Percentiles rank a stretch among this genome's conserved stretches.
Conservation (phyloP, 805 yeast species). For the Yarrowia keelungensis region DNA sequence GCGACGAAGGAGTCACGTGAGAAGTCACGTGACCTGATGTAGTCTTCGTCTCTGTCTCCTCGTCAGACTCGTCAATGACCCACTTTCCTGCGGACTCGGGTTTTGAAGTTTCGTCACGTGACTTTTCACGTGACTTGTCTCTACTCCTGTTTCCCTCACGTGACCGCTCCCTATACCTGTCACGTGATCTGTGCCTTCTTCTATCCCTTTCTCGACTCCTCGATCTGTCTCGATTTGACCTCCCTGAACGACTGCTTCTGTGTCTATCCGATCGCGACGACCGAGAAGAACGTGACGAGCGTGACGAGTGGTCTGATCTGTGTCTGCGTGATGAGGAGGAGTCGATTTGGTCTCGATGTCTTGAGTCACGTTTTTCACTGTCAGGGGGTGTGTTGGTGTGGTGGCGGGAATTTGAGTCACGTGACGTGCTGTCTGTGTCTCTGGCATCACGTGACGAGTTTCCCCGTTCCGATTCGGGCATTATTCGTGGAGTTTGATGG, state of each 20-base stretch:
- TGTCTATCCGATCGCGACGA: background rate
- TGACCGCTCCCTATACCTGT: background rate
- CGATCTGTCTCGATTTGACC: constrained; percentile 5
- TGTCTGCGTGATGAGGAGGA: background rate
- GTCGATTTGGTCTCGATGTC: background rate
- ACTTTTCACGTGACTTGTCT: background rate
- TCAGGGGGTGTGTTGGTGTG: too few species aligned
- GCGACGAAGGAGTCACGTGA: background rate
- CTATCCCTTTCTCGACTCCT: constrained; percentile 13
- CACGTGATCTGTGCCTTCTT: constrained; percentile 6
- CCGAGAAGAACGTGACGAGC: too few species aligned
- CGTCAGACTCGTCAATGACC: constrained; percentile 21
- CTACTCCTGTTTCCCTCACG: background rate
- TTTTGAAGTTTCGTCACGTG: background rate
- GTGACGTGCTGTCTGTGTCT: background rate
- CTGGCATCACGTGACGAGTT: background rate
- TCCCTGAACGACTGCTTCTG: background rate
- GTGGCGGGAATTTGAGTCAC: background rate
- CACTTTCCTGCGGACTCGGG: constrained; percentile 10
- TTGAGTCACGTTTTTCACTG: background rate
- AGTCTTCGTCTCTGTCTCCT: too few species aligned
- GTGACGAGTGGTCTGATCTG: too few species aligned
- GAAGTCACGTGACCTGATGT: too few species aligned
- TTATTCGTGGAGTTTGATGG: background rate
- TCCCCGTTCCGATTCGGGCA: background rate